These are phyloP conservation scores for Chytriomyces sp. DNA, from an alignment of 192 early-diverging fungal genomes.

Conservation along the genomic window DNA sequence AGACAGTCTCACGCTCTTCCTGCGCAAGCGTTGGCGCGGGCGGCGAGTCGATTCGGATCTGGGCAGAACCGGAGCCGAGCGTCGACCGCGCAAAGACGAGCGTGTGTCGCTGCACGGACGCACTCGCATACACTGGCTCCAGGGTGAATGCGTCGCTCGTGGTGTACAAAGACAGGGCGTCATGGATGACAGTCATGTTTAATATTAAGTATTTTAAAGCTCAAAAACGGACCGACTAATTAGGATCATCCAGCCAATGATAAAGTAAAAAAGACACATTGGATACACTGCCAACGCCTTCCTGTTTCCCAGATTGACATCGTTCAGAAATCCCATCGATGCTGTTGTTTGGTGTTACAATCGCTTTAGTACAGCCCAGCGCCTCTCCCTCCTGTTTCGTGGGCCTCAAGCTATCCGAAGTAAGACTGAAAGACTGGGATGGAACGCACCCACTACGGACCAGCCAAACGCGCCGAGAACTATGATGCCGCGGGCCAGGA, in stretches of 20 bases:
- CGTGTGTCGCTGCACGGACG: conserved; percentile 52
- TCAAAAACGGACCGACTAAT: conserved; percentile 11
- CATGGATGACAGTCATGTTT: not conserved
- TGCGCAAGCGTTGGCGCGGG: conserved; percentile 49
- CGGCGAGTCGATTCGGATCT: conserved; percentile 56
- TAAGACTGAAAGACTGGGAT: not conserved
- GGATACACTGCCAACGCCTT: conserved; percentile 90
- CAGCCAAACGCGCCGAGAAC: conserved; percentile 80
- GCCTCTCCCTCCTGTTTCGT: not conserved
- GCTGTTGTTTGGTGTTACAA: too few species aligned
- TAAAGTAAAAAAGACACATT: conserved; percentile 91
- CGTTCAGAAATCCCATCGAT: conserved; percentile 87
- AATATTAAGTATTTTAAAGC: not conserved
- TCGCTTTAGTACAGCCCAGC: not conserved
- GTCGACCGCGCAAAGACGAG: conserved; percentile 60
- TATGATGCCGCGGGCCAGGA: conserved; percentile 74
- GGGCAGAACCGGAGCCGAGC: conserved; percentile 21
- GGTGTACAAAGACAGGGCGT: conserved; percentile 10
- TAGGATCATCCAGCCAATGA: conserved; percentile 89
- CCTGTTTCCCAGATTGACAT: conserved; percentile 83
- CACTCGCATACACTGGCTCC: conserved; percentile 37
- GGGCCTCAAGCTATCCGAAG: too few species aligned
- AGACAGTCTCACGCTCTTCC: conserved; percentile 57
- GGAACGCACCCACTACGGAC: conserved; percentile 75
- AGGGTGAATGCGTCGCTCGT: conserved; percentile 9